Base-by-base conservation (phyloP, 116 monocot genomes). In the Iris pallida region DNA sequence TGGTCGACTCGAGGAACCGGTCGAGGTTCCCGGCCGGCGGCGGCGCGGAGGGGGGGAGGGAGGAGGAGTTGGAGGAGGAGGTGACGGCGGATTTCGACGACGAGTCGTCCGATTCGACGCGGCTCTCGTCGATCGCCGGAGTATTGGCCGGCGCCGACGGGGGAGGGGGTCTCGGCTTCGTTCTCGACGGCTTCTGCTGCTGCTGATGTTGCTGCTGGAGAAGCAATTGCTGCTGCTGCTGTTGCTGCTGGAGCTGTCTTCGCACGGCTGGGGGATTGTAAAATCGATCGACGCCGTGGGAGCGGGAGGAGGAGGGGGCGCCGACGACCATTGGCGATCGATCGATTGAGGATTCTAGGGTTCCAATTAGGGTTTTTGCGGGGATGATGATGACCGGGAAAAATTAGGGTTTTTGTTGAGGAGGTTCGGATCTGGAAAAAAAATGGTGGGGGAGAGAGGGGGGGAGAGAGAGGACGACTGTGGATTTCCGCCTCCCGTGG, bases 1-100 rank as follows among this genome's bases (percentile, higher is more conserved):
- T 90, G 3, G 93, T 93, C 48, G 65, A 85, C 72, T 90, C 75
- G 6, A 98, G 45, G 63, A 98, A 93, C 54, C 88, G 74, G 64
- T 93, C 83, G 57, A 98, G 73, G 74, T 98, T 98, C 49, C 80
- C 88, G 10, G 45, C 74, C 0, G 80, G 63, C 2, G 69, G 7
- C 41, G 83, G 70, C 5, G 78, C 70, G 7, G 82, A 78, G 4
- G 82, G 68, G 10, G 85, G 82, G n/a, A 82, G 65, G 7, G 78
- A 81, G 1, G 72, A 65, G 9, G 66, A 74, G 2, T 56, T 72
- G 6, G 81, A 81, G 0, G 80, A 78, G 20, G 77, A 71, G 3
- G 82, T 82, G 19, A 75, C 73, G 20, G 90, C 83, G 12, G 73
- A 88, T 57, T 88, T 90, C 55, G 83, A 79, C 20, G 85, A 80